phyloP scores from a whole-genome alignment of 371 early-diverging fungal species.

The Modicella reniformis region DNA sequence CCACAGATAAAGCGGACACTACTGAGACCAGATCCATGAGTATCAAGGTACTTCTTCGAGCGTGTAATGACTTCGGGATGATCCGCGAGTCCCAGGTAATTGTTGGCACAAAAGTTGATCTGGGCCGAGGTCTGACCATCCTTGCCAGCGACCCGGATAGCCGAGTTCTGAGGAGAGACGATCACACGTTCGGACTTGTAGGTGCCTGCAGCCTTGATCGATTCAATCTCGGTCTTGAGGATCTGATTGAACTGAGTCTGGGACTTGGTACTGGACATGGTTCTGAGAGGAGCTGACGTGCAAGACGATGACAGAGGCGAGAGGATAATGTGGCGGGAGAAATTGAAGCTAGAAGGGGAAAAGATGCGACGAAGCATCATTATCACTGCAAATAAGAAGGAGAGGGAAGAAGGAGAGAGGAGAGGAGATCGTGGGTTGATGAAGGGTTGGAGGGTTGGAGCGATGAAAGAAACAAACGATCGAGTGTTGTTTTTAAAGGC shows the following conservation, averaged over 20 bases:
- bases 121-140: conserved; percentile 37
- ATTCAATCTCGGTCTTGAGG: conserved; percentile 56
- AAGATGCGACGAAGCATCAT: conserved; percentile 34
- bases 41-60: conserved; percentile 58
- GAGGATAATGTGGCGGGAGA: conserved; percentile 21
- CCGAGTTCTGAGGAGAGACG: conserved; percentile 59
- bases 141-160: conserved; percentile 58
- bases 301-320: conserved; percentile 12
- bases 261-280: conserved; percentile 47
- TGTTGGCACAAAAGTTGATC: conserved; percentile 74
- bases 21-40: conserved; percentile 69
- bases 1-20: conserved; percentile 76
- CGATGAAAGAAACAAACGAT: background rate
- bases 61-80: conserved; percentile 62
- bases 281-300: conserved; percentile 16
- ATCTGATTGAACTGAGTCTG: conserved; percentile 44
- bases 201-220: conserved; percentile 64
- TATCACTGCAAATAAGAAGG: background rate
- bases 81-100: conserved; percentile 68
- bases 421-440: background rate
- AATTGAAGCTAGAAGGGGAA: conserved; percentile 19
- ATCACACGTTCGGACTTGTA: conserved; percentile 71
- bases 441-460: background rate
- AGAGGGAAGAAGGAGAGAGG: background rate
- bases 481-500: too few species aligned